Evolutionary conservation across 2,329 filamentous ascomycete genomes (phyloP).

Genomic region (Phialophora expanda): DNA sequence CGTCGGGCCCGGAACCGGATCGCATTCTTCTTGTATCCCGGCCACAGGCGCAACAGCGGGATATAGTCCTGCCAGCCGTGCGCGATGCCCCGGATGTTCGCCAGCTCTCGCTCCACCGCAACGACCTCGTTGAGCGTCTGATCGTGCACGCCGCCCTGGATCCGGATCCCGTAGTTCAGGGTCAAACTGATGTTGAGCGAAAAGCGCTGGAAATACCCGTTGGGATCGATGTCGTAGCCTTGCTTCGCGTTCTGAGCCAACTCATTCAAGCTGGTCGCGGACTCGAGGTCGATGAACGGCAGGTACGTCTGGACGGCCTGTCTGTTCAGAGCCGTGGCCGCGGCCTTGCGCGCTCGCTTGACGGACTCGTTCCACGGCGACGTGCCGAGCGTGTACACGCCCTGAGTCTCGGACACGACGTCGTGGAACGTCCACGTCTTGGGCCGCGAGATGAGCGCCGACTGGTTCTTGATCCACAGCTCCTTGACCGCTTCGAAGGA

Average conservation of each 20-base stretch:
- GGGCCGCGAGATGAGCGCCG: slow-evolving; percentile 75
- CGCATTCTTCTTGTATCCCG: slow-evolving; percentile 65
- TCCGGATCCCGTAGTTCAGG: slow-evolving; percentile 77
- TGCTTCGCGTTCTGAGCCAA: slow-evolving; percentile 67
- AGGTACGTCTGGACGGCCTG: slow-evolving; percentile 77
- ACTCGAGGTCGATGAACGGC: slow-evolving; percentile 79
- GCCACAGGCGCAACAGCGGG: slow-evolving; percentile 69
- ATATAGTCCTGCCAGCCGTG: slow-evolving; percentile 71
- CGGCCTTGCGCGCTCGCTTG: slow-evolving; percentile 75
- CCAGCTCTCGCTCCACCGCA: slow-evolving; percentile 68
- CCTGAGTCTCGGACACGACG: slow-evolving; percentile 74
- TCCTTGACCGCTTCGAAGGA: slow-evolving; percentile 72
- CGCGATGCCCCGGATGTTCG: slow-evolving; percentile 78
- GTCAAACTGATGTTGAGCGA: slow-evolving; percentile 77
- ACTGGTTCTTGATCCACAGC: slow-evolving; percentile 78
- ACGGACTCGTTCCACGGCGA: slow-evolving; percentile 82
- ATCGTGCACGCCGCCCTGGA: slow-evolving; percentile 70
- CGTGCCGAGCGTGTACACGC: slow-evolving; percentile 75
- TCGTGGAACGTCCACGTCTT: slow-evolving; percentile 80
- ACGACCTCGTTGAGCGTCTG: slow-evolving; percentile 73
- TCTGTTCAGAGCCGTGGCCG: slow-evolving; percentile 76
- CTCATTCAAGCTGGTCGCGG: slow-evolving; percentile 73
- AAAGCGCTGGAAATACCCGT: slow-evolving; percentile 73
- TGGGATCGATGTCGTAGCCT: slow-evolving; percentile 71
- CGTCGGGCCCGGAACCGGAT: slow-evolving; percentile 68